phyloP scores from a whole-genome alignment of 2,329 filamentous ascomycete genomes.

The Hypoxylon sp. region DNA sequence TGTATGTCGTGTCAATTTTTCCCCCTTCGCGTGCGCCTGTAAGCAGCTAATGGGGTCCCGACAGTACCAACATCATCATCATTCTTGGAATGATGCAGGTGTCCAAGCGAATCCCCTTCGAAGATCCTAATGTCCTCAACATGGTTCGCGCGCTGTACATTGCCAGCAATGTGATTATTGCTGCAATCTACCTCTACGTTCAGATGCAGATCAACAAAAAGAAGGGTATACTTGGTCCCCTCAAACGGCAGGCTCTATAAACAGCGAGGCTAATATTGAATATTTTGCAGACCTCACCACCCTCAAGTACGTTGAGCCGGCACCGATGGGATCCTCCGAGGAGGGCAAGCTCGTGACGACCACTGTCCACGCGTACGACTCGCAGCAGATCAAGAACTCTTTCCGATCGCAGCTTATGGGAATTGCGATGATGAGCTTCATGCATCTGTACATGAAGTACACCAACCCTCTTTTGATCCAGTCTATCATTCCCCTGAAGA shows the following conservation, averaged over 20 bases:
- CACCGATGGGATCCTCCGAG: conserved; percentile 92
- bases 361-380: conserved; percentile 95
- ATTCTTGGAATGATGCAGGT: conserved; percentile 99
- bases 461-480: conserved; percentile 99
- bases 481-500: conserved; percentile 97
- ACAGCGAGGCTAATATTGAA: conserved; percentile 9
- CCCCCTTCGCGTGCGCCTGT: conserved; percentile 23
- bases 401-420: conserved; percentile 97
- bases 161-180: conserved; percentile 83
- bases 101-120: conserved; percentile 94
- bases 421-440: conserved; percentile 96
- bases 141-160: conserved; percentile 69
- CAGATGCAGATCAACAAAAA: conserved; percentile 92
- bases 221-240: conserved; percentile 78
- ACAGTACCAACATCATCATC: conserved; percentile 91
- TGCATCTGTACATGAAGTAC: conserved; percentile 99
- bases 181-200: conserved; percentile 86
- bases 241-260: background rate
- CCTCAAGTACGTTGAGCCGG: conserved; percentile 97
- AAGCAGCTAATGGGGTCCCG: conserved; percentile 48
- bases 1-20: conserved; percentile 63
- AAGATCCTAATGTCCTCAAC: conserved; percentile 78
- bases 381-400: conserved; percentile 83
- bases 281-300: conserved; percentile 84
- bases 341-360: conserved; percentile 97